phyloP scores from a whole-genome alignment of 2,329 filamentous ascomycete species.

The Aspergillus ruber region DNA sequence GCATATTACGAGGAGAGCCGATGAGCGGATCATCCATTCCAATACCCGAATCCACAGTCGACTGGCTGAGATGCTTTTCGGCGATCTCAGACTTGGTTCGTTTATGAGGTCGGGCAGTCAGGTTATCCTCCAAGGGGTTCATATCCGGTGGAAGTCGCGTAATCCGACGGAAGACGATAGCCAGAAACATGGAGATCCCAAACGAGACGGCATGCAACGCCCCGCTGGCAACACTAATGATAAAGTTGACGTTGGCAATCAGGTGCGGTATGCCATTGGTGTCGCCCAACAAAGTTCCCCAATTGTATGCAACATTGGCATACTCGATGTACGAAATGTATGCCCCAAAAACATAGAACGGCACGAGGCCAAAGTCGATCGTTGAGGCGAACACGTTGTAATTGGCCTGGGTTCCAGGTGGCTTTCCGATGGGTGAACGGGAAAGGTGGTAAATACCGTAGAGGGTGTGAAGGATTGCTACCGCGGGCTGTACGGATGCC shows the following conservation, averaged over 20 bases:
- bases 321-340: conserved; percentile 50
- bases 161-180: conserved; percentile 75
- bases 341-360: conserved; percentile 57
- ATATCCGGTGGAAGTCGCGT: conserved; percentile 79
- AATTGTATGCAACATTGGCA: conserved; percentile 42
- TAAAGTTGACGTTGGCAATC: conserved; percentile 62
- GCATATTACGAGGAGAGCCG: conserved; percentile 49
- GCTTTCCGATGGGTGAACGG: conserved; percentile 61
- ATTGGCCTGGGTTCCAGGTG: conserved; percentile 73
- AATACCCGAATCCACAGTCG: conserved; percentile 37
- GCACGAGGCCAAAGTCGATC: conserved; percentile 61
- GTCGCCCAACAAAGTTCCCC: conserved; percentile 63
- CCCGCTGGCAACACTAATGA: conserved; percentile 57
- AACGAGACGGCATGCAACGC: conserved; percentile 67
- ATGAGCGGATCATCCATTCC: conserved; percentile 38
- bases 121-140: conserved; percentile 83
- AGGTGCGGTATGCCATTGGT: conserved; percentile 46
- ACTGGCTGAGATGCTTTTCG: conserved; percentile 57
- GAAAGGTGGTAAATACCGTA: conserved; percentile 79
- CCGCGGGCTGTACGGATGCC: conserved; percentile 54
- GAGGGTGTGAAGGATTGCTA: conserved; percentile 62
- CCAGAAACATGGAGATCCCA: conserved; percentile 66
- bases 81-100: conserved; percentile 59
- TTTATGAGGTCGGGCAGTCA: conserved; percentile 71
- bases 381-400: conserved; percentile 80